Percentiles rank a stretch among this genome's conserved stretches.
Evolutionary conservation across 73 alveolate genomes (phyloP).

Genomic region (Paramecium sexaurelia): DNA sequence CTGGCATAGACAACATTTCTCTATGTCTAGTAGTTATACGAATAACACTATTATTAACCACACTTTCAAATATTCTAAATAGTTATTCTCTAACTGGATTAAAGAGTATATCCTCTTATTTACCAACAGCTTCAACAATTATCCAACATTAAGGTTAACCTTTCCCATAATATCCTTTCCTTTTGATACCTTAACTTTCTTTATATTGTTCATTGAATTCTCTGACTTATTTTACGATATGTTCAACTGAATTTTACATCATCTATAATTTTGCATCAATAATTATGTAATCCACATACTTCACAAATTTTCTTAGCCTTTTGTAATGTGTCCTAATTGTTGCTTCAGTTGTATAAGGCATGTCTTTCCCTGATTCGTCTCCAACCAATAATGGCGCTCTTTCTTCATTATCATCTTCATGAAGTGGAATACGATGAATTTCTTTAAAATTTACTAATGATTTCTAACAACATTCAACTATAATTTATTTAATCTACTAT

Average conservation of each 20-base stretch:
- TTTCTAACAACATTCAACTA: constrained; percentile 77
- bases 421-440: constrained; percentile 78
- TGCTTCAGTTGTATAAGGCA: constrained; percentile 98
- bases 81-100: constrained; percentile 42
- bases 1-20: constrained; percentile 70
- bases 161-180: constrained; percentile 71
- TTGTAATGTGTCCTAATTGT: constrained; percentile 94
- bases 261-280: constrained; percentile 87
- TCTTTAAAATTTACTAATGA: constrained; percentile 82
- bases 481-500: constrained; percentile 71
- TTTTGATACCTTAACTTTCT: not conserved
- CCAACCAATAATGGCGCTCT: constrained; percentile 88
- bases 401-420: constrained; percentile 79
- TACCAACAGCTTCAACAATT: constrained; percentile 41
- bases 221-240: not conserved
- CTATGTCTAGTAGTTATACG: constrained; percentile 63
- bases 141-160: constrained; percentile 69
- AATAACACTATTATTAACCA: constrained; percentile 25
- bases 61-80: constrained; percentile 44
- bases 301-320: constrained; percentile 89
- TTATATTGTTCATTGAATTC: not conserved
- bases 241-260: constrained; percentile 41
- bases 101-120: constrained; percentile 9
- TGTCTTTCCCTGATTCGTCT: constrained; percentile 84
- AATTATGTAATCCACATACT: constrained; percentile 89